These are phyloP conservation scores for Cryptosporidium viatorum DNA, from an alignment of 169 alveolate species.

Conservation along the genomic window DNA sequence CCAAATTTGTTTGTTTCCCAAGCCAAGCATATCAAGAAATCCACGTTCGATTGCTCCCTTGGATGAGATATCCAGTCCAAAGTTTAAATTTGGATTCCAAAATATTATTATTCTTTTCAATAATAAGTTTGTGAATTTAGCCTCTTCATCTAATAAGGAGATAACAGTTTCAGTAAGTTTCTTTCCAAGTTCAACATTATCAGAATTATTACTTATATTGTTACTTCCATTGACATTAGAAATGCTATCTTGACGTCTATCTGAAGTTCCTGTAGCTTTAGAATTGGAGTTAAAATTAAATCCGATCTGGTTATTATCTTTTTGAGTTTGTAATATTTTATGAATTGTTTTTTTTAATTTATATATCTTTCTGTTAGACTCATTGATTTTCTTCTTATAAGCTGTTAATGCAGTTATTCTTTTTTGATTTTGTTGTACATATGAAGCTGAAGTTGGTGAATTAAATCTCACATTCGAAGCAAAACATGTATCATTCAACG, in stretches of 20 bases:
- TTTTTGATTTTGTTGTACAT: constrained; percentile 13
- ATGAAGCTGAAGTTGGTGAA: background rate
- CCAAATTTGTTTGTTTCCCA: constrained; percentile 52
- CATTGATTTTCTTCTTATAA: constrained; percentile 19
- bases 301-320: background rate
- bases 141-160: constrained; percentile 19
- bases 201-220: background rate
- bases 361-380: constrained; percentile 1
- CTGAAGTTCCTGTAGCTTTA: background rate
- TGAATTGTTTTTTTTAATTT: background rate
- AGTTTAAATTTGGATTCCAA: constrained; percentile 49
- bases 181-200: constrained; percentile 5
- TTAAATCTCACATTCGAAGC: background rate
- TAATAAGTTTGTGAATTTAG: constrained; percentile 4
- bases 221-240: background rate
- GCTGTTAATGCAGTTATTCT: background rate
- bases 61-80: constrained; percentile 65
- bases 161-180: background rate
- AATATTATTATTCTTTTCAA: constrained; percentile 9
- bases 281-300: background rate
- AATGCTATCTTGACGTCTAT: background rate
- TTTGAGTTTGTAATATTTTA: background rate
- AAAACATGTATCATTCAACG: background rate
- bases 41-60: background rate
- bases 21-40: constrained; percentile 67